Evolutionary conservation across 2,329 filamentous ascomycete genomes (phyloP).

Genomic region (Aaosphaeria pasadenensis): DNA sequence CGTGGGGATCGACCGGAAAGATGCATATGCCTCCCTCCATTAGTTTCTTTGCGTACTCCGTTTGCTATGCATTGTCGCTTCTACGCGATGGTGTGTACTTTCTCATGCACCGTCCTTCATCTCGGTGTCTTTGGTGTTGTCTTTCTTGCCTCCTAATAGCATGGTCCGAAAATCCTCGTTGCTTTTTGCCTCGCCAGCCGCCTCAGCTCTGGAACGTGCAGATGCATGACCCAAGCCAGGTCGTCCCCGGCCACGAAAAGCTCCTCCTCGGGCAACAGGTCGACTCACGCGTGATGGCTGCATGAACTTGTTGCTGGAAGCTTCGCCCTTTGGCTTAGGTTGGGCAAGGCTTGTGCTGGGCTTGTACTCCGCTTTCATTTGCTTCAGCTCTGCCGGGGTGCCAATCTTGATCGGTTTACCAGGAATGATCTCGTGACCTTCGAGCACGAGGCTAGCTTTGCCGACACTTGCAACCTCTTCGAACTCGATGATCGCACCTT

Average conservation of each 20-base stretch:
- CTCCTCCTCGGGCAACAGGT: constrained; percentile 20
- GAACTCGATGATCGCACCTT: constrained; percentile 85
- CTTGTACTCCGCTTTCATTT: constrained; percentile 37
- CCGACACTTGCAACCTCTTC: constrained; percentile 67
- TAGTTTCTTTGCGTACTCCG: no score
- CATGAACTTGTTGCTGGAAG: not conserved
- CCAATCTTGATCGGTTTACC: constrained; percentile 45
- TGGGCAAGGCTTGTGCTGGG: constrained; percentile 30
- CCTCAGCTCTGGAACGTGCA: not conserved
- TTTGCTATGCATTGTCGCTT: no score
- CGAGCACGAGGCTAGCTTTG: constrained; percentile 57
- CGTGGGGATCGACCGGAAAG: no score
- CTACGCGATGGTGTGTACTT: no score
- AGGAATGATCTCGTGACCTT: constrained; percentile 35
- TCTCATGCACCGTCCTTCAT: not conserved
- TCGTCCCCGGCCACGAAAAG: constrained; percentile 12
- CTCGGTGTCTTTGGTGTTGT: constrained; percentile 4
- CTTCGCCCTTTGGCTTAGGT: not conserved
- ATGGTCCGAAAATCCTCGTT: constrained; percentile 58
- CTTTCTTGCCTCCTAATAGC: constrained; percentile 43
- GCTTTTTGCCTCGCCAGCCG: constrained; percentile 42
- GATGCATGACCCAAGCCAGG: constrained; percentile 18
- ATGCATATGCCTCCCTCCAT: no score
- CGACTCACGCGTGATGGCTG: constrained; percentile 9
- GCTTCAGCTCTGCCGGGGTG: constrained; percentile 48